Conservation (phyloP, 257 asterid genomes). For the Euphrasia confusa region DNA sequence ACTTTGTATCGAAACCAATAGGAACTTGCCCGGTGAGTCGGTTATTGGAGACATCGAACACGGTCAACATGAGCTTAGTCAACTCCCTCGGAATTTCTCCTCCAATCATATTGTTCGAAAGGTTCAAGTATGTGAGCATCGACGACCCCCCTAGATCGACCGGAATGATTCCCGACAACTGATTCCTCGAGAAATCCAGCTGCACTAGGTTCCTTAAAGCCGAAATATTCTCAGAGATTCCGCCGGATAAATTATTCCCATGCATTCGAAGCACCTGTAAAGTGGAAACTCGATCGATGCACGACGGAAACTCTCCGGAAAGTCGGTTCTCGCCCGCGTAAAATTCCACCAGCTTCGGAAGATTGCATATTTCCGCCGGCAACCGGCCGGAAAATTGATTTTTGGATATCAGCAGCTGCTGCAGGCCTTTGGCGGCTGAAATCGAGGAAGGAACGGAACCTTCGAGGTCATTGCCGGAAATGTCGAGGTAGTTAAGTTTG, state of each 20-base stretch:
- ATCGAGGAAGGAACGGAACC: slow-evolving; percentile 56
- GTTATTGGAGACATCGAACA: slow-evolving; percentile 64
- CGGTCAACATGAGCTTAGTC: slow-evolving; percentile 55
- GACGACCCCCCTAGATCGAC: slow-evolving; percentile 51
- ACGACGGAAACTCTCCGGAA: slow-evolving; percentile 64
- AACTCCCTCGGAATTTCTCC: slow-evolving; percentile 62
- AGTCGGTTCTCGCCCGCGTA: slow-evolving; percentile 48
- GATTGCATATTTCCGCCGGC: slow-evolving; percentile 43
- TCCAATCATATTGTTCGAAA: slow-evolving; percentile 51
- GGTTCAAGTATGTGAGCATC: slow-evolving; percentile 52
- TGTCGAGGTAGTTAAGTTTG: slow-evolving; percentile 40
- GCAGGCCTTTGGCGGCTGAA: slow-evolving; percentile 17
- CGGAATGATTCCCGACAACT: slow-evolving; percentile 59
- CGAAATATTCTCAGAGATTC: slow-evolving; percentile 43
- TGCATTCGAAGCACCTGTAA: slow-evolving; percentile 57
- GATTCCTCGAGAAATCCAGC: slow-evolving; percentile 65
- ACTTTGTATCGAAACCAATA: slow-evolving; percentile 35
- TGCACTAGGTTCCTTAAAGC: slow-evolving; percentile 51
- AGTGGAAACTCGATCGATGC: slow-evolving; percentile 41
- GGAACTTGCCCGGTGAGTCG: slow-evolving; percentile 76
- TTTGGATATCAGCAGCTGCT: slow-evolving; percentile 43
- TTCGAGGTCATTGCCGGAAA: slow-evolving; percentile 49
- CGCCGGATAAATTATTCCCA: slow-evolving; percentile 52
- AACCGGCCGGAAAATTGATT: slow-evolving; percentile 57
- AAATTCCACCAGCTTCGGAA: slow-evolving; percentile 38